A percentile compares a stretch with the other conserved stretches of the same genome.
Conservation (phyloP, 768 basidiomycete species). For the Gloeophyllum trabeum region DNA sequence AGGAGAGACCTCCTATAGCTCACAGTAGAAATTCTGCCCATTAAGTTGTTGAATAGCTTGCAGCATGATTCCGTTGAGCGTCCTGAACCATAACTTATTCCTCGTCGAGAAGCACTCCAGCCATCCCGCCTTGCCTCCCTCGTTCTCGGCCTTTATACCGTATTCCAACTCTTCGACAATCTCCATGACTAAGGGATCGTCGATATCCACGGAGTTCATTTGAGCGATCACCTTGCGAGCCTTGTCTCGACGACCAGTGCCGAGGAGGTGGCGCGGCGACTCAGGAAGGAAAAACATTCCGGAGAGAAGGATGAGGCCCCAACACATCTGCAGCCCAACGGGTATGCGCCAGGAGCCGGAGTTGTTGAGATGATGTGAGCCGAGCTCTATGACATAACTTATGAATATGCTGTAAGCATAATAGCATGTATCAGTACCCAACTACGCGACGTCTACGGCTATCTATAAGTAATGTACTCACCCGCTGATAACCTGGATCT, state of each 20-base stretch:
- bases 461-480: slow-evolving; percentile 17
- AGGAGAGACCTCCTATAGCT: too few relatives aligned
- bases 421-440: too few relatives aligned
- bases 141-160: slow-evolving; percentile 63
- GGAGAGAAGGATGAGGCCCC: slow-evolving; percentile 55
- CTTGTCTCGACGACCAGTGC: slow-evolving; percentile 35
- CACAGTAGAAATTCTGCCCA: slow-evolving; percentile 75
- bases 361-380: slow-evolving; percentile 39
- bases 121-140: slow-evolving; percentile 75
- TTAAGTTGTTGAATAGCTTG: slow-evolving; percentile 76
- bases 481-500: slow-evolving; percentile 69
- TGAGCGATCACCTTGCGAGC: slow-evolving; percentile 54
- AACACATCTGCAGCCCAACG: slow-evolving; percentile 63
- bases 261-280: slow-evolving; percentile 69
- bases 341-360: slow-evolving; percentile 68
- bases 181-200: slow-evolving; percentile 49
- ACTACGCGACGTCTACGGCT: too few relatives aligned
- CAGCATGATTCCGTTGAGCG: slow-evolving; percentile 72
- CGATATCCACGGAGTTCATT: slow-evolving; percentile 49
- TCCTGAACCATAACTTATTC: slow-evolving; percentile 63
- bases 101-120: slow-evolving; percentile 62
- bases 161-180: slow-evolving; percentile 52
- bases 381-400: slow-evolving; percentile 62
- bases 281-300: slow-evolving; percentile 72
- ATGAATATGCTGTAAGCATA: slow-evolving; percentile 43